Evolutionary conservation across 2,329 filamentous ascomycete genomes (phyloP).

Genomic region (Penicillium glabrum): DNA sequence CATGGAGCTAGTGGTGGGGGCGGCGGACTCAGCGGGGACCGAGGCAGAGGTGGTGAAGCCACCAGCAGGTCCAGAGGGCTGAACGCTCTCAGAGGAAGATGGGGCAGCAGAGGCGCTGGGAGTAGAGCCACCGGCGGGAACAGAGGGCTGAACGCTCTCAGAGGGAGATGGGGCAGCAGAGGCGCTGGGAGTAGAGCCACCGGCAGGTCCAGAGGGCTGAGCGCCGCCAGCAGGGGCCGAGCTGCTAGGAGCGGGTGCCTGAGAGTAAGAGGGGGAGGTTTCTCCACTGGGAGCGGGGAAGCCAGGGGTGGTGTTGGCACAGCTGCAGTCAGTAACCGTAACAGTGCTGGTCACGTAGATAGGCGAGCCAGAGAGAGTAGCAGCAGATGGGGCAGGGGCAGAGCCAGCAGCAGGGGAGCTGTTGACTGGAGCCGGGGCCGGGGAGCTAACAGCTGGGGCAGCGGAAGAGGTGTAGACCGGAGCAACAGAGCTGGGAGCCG

Average conservation of each 20-base stretch:
- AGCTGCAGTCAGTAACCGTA: constrained; percentile 21
- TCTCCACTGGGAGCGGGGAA: background rate
- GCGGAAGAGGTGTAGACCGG: constrained; percentile 3
- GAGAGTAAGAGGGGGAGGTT: background rate
- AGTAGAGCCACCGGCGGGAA: constrained; percentile 1
- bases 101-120: background rate
- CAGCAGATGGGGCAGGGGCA: constrained; percentile 1
- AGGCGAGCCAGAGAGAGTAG: constrained; percentile 6
- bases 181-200: constrained; percentile 2
- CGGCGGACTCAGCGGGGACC: too few relatives aligned
- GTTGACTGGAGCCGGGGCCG: background rate
- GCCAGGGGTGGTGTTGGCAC: constrained; percentile 7
- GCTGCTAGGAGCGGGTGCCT: background rate
- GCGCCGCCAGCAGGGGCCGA: background rate
- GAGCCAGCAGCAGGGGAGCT: background rate
- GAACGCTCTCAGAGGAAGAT: background rate
- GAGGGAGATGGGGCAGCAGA: background rate
- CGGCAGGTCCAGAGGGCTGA: background rate
- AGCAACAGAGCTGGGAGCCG: background rate
- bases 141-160: background rate
- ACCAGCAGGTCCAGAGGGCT: constrained; percentile 6
- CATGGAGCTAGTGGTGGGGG: background rate
- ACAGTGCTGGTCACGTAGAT: constrained; percentile 19
- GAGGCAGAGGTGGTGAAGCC: background rate
- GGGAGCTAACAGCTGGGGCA: background rate